phyloP scores from a whole-genome alignment of 2,329 filamentous ascomycete genomes.

The Pyrenochaeta sp. region DNA sequence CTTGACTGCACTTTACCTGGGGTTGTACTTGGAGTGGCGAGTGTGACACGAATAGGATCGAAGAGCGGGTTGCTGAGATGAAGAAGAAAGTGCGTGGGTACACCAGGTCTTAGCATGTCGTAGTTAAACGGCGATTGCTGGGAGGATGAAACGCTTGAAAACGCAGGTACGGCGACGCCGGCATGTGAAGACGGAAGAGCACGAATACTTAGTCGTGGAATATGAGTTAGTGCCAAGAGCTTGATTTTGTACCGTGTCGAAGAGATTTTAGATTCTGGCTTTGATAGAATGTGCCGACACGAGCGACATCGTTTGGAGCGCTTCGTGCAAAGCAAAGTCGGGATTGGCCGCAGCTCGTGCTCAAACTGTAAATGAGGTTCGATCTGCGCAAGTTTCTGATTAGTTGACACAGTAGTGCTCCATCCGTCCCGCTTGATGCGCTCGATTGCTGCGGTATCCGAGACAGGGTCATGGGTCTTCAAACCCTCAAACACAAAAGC shows the following conservation, averaged over 20 bases:
- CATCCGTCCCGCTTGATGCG: conserved; percentile 67
- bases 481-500: conserved; percentile 75
- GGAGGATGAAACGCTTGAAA: conserved; percentile 32
- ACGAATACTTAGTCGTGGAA: conserved; percentile 80
- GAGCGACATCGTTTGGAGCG: conserved; percentile 91
- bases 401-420: conserved; percentile 66
- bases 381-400: conserved; percentile 62
- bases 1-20: conserved; percentile 58
- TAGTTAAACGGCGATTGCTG: conserved; percentile 52
- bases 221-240: conserved; percentile 82
- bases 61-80: conserved; percentile 95
- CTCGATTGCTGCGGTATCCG: conserved; percentile 67
- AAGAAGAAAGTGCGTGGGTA: conserved; percentile 79
- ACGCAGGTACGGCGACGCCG: conserved; percentile 58
- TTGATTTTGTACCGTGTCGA: conserved; percentile 93
- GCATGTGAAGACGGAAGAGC: conserved; percentile 60
- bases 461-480: conserved; percentile 66
- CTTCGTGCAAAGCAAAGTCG: conserved; percentile 86
- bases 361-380: conserved; percentile 67
- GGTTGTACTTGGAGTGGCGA: conserved; percentile 74
- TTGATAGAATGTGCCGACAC: conserved; percentile 94
- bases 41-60: conserved; percentile 84
- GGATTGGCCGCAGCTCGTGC: conserved; percentile 80
- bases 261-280: conserved; percentile 89
- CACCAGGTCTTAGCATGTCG: conserved; percentile 57